Conservation (phyloP, 1,284 basidiomycete genomes). For the Leccinum olivaceoglutinosum region DNA sequence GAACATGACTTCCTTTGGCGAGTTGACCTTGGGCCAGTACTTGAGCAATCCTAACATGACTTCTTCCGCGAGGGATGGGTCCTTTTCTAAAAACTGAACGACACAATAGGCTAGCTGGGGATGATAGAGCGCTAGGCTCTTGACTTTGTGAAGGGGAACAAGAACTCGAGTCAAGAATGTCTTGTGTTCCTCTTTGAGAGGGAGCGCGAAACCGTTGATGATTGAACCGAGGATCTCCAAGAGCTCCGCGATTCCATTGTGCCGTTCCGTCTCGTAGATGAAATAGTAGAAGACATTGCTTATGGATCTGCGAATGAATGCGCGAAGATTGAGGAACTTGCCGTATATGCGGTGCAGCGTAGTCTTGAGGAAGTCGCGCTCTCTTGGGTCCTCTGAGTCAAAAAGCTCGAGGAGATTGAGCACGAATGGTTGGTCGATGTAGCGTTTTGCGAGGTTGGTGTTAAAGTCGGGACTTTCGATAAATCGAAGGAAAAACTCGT, state of each 20-base stretch:
- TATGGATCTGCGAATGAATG: conserved; percentile 98
- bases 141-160: conserved; percentile 96
- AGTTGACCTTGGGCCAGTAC: conserved; percentile 99
- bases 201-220: conserved; percentile 98
- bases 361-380: conserved; percentile 99
- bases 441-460: conserved; percentile 95
- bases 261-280: conserved; percentile 96
- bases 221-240: conserved; percentile 98
- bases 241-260: conserved; percentile 98
- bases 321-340: conserved; percentile 97
- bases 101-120: conserved; percentile 99
- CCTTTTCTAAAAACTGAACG: conserved; percentile 99
- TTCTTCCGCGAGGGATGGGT: conserved; percentile 87
- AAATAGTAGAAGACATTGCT: conserved; percentile 99
- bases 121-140: conserved; percentile 94
- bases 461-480: conserved; percentile 98
- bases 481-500: conserved; percentile 99
- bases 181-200: conserved; percentile 99
- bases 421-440: conserved; percentile 96
- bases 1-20: conserved; percentile 99
- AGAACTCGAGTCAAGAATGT: conserved; percentile 95
- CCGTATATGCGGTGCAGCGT: conserved; percentile 99
- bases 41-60: conserved; percentile 92
- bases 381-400: conserved; percentile 97
- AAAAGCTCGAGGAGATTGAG: conserved; percentile 96